phyloP scores from a whole-genome alignment of 495 filamentous ascomycete species.

The Friedmanniomyces simplex region DNA sequence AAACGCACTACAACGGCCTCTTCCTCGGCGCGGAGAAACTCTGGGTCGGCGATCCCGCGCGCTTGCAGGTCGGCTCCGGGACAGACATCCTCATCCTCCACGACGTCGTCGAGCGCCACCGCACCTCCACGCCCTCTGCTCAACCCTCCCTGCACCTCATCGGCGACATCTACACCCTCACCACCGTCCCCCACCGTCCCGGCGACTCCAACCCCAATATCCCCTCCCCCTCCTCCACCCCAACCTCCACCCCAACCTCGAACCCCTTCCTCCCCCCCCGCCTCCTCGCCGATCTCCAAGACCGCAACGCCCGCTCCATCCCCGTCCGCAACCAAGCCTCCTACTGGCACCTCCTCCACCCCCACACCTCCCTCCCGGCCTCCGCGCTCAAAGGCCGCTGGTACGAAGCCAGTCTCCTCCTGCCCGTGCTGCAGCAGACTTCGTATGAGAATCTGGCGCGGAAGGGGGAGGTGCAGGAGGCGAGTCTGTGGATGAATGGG shows the following conservation, averaged over 20 bases:
- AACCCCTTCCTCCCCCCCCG: slow-evolving; percentile 36
- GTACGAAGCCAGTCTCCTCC: slow-evolving; percentile 48
- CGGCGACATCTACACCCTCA: slow-evolving; percentile 42
- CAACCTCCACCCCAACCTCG: slow-evolving; percentile 9
- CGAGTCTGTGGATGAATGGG: slow-evolving; percentile 41
- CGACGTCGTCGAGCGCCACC: slow-evolving; percentile 31
- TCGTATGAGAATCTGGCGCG: slow-evolving; percentile 32
- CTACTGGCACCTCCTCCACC: slow-evolving; percentile 38
- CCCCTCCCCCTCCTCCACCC: slow-evolving; percentile 1
- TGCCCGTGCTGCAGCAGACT: slow-evolving; percentile 38
- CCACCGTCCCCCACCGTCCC: slow-evolving; percentile 22
- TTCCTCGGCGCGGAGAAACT: slow-evolving; percentile 55
- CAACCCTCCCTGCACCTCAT: slow-evolving; percentile 24
- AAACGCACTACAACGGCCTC: slow-evolving; percentile 44
- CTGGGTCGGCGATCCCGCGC: slow-evolving; percentile 49
- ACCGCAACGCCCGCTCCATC: slow-evolving; percentile 38
- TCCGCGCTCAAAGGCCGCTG: slow-evolving; percentile 54
- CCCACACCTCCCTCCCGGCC: slow-evolving; percentile 32
- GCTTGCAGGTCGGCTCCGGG: slow-evolving; percentile 35
- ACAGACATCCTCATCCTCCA: slow-evolving; percentile 45
- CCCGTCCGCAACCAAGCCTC: slow-evolving; percentile 26
- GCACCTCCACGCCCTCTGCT: neutral
- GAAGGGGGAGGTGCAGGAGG: slow-evolving; percentile 34
- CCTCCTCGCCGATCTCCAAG: slow-evolving; percentile 36
- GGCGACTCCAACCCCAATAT: slow-evolving; percentile 14